Evolutionary conservation across 2,329 filamentous ascomycete species (phyloP), one percentile per base, ranked within the genome.

Genomic region (Microcera coccophila): DNA sequence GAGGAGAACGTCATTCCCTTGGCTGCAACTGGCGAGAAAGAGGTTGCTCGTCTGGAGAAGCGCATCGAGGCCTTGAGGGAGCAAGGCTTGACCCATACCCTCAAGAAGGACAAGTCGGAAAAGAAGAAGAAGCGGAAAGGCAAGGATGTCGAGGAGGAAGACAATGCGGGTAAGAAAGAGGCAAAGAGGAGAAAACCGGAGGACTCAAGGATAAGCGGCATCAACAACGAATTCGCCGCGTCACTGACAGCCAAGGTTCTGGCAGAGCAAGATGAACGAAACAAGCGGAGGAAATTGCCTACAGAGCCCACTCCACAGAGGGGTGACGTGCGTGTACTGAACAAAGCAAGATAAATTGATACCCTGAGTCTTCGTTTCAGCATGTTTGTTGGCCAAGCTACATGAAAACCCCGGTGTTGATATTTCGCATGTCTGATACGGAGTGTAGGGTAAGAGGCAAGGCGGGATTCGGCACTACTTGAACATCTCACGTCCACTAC

Each of bases 161-260:
- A 49, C 16, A 58, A 59, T n/a, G 38, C 43, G 11, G 44, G 49
- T 4, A 45, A 46, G 11, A 58, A 57, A 33, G 49, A 52, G 14
- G 50, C 43, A 26, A 14, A 5, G 5, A 32, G 15, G 15, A 72
- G 67, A 45, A 64, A 62, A 43, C 49, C 55, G 9, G 41, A 52
- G 1, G 60, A 65, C 31, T 61, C 60, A 1, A 66, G 69, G 36
- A 63, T 69, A 36, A 71, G 74, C 40, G 81, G 84, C 10, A 95
- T 97, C 64, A 95, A 95, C 63, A 95, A 97, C 55, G 74, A 87
- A 0, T 79, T 87, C 42, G 93, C 93, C 0, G 90, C 91, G 0
- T 85, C 82, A 3, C 68, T 98, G 33, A 95, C 91, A 0, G 87
- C 86, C 1, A 90, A 84, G 54, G 90, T 98, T 0, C 64, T 97